A percentile compares a stretch with the other conserved stretches of the same genome.
Evolutionary conservation across 2,329 filamentous ascomycete species (phyloP).

Genomic region (Sphaerulina musiva): DNA sequence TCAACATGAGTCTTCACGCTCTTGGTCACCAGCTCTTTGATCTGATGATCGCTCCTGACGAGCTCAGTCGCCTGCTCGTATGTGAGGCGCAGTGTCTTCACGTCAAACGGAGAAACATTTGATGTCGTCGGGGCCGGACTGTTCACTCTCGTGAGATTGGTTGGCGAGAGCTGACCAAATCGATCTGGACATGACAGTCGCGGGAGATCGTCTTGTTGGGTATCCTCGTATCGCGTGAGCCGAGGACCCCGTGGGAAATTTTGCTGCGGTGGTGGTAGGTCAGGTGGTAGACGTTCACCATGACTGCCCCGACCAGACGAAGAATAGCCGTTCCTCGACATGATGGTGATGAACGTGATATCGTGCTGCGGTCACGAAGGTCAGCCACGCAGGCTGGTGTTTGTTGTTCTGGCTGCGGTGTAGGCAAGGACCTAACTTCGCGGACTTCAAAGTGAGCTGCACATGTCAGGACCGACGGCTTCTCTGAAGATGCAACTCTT

Average conservation of each 20-base stretch:
- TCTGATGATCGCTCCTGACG: slow-evolving; percentile 44
- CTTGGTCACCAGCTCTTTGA: slow-evolving; percentile 47
- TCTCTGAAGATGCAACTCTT: neutral
- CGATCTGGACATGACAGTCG: neutral
- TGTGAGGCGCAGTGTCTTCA: slow-evolving; percentile 35
- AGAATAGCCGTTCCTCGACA: neutral
- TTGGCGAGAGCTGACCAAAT: neutral
- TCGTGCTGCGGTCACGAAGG: neutral
- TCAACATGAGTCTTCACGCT: slow-evolving; percentile 51
- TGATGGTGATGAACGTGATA: neutral
- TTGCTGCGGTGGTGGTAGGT: too few species aligned
- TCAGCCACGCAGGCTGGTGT: neutral
- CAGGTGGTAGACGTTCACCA: too few species aligned
- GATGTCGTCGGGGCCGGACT: neutral
- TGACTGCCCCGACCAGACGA: neutral
- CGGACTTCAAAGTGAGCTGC: neutral
- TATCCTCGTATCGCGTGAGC: too few species aligned
- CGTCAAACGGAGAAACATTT: slow-evolving; percentile 7
- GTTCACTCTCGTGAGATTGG: neutral
- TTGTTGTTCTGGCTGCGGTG: neutral
- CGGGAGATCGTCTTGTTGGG: too few species aligned
- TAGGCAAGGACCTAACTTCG: neutral
- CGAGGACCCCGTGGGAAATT: too few species aligned
- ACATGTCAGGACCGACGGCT: neutral
- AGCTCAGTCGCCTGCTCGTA: slow-evolving; percentile 48